Evolutionary conservation across 306 rosid genomes (phyloP).

Genomic region (Begonia fuchsioides): DNA sequence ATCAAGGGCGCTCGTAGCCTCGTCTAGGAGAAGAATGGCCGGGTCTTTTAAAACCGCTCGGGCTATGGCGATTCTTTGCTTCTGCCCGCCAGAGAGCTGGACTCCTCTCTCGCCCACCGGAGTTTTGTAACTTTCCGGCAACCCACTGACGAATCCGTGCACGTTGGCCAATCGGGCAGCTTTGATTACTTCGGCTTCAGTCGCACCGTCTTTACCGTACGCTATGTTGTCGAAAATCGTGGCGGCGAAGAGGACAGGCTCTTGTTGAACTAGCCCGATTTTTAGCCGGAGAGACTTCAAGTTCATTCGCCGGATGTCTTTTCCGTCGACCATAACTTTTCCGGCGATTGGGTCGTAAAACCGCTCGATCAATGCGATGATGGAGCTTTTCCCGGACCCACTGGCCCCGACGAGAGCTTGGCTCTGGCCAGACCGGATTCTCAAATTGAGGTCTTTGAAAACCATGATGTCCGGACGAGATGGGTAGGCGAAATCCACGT

Average conservation of each 20-base stretch:
- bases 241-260: slow-evolving; percentile 82
- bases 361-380: slow-evolving; percentile 69
- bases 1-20: slow-evolving; percentile 93
- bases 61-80: slow-evolving; percentile 92
- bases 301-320: slow-evolving; percentile 63
- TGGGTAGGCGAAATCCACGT: slow-evolving; percentile 87
- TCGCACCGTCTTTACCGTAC: slow-evolving; percentile 79
- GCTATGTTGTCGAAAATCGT: slow-evolving; percentile 88
- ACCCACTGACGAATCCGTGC: slow-evolving; percentile 69
- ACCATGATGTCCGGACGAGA: slow-evolving; percentile 86
- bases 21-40: slow-evolving; percentile 73
- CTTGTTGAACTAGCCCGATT: slow-evolving; percentile 90
- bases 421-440: slow-evolving; percentile 86
- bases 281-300: slow-evolving; percentile 71
- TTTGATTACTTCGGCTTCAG: slow-evolving; percentile 71
- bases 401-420: slow-evolving; percentile 97
- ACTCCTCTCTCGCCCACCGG: slow-evolving; percentile 95
- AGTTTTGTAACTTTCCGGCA: slow-evolving; percentile 88
- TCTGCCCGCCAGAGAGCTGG: slow-evolving; percentile 93
- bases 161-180: slow-evolving; percentile 87
- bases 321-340: slow-evolving; percentile 90
- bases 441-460: slow-evolving; percentile 61
- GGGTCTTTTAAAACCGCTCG: slow-evolving; percentile 96
- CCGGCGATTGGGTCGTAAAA: slow-evolving; percentile 86
- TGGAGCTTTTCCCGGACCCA: slow-evolving; percentile 95